phyloP scores from a whole-genome alignment of 257 asterid genomes.

The Thymus quinquecostatus region DNA sequence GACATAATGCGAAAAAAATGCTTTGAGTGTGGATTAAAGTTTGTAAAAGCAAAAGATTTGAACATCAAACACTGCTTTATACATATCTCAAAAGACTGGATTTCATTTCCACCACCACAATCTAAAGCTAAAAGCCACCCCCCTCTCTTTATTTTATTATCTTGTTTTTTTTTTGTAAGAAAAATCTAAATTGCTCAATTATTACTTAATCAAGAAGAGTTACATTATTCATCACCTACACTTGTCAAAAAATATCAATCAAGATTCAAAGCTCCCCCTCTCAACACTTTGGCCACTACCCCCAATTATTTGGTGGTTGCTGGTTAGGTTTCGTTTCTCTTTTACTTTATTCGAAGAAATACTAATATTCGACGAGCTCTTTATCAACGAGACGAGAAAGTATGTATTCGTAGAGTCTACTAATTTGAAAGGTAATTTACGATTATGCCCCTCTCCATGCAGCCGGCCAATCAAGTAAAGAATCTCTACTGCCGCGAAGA shows the following conservation, averaged over 20 bases:
- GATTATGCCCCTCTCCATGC: conserved; percentile 22
- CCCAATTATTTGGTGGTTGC: neutral
- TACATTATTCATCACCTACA: neutral
- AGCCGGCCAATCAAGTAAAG: conserved; percentile 27
- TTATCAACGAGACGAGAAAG: too few relatives aligned
- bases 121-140: conserved; percentile 31
- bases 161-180: neutral
- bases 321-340: neutral
- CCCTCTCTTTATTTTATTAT: neutral
- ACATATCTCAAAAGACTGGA: conserved; percentile 34
- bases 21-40: conserved; percentile 33
- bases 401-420: too few relatives aligned
- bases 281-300: too few relatives aligned
- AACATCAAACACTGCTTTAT: conserved; percentile 35
- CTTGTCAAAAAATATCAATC: neutral
- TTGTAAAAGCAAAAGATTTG: conserved; percentile 33
- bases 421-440: conserved; percentile 1
- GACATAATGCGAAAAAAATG: conserved; percentile 2
- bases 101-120: conserved; percentile 35
- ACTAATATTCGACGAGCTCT: too few relatives aligned
- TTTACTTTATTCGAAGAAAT: neutral
- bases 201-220: conserved; percentile 32
- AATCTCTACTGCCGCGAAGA: conserved; percentile 33
- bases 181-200: neutral
- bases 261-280: too few relatives aligned